phyloP scores from a whole-genome alignment of 352 stramenopile genomes.

The Thalassiosira hispida region DNA sequence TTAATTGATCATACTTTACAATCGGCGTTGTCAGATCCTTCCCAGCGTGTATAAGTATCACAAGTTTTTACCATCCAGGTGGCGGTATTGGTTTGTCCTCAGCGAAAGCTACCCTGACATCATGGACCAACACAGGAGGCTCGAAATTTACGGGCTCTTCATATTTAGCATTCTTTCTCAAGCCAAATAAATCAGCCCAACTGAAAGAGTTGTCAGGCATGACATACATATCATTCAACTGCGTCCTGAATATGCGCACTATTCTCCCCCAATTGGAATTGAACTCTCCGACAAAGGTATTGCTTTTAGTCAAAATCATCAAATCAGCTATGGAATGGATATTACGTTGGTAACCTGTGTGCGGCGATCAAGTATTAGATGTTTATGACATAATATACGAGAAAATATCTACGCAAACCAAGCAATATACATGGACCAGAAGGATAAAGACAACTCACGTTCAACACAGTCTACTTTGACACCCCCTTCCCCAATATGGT shows the following conservation, averaged over 20 bases:
- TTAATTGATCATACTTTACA: too few relatives aligned
- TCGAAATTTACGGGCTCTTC: background rate
- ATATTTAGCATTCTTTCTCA: conserved; percentile 1
- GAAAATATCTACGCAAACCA: background rate
- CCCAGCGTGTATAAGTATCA: too few relatives aligned
- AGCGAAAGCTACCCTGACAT: conserved; percentile 26
- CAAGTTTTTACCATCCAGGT: conserved; percentile 24
- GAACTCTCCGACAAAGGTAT: conserved; percentile 47
- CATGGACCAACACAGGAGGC: conserved; percentile 23
- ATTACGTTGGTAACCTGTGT: conserved; percentile 26
- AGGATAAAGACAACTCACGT: background rate
- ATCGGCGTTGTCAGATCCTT: too few relatives aligned
- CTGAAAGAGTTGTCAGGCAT: conserved; percentile 5
- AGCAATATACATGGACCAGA: background rate
- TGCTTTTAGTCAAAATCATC: conserved; percentile 37
- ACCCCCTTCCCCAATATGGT: conserved; percentile 22
- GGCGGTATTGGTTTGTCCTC: conserved; percentile 24
- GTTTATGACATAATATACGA: background rate
- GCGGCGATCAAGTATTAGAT: conserved; percentile 11
- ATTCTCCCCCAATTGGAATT: conserved; percentile 50
- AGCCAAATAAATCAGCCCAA: conserved; percentile 17
- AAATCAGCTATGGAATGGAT: conserved; percentile 51
- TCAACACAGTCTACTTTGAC: conserved; percentile 27
- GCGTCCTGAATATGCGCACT: conserved; percentile 28
- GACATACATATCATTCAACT: conserved; percentile 28